Evolutionary conservation across 2,329 filamentous ascomycete species (phyloP).

Genomic region (Neofusicoccum laricinum): DNA sequence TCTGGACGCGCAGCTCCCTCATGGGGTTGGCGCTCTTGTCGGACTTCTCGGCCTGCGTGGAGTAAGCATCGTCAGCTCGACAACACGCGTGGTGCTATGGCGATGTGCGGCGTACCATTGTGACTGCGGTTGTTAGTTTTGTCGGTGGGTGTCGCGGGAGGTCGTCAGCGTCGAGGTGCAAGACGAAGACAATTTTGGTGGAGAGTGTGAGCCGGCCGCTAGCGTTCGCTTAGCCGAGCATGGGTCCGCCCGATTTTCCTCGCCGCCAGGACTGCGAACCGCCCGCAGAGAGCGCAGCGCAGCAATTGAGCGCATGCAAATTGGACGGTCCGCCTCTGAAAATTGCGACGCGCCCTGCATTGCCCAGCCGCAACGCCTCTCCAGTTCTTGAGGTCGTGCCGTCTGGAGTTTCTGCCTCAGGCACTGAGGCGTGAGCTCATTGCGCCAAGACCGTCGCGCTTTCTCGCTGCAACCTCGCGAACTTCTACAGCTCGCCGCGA

Average conservation of each 20-base stretch:
- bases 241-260: slow-evolving; percentile 8
- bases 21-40: slow-evolving; percentile 94
- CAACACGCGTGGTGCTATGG: not conserved
- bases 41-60: slow-evolving; percentile 42
- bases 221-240: slow-evolving; percentile 17
- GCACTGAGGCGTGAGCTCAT: not conserved
- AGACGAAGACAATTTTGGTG: slow-evolving; percentile 17
- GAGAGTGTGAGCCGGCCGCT: slow-evolving; percentile 17
- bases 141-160: slow-evolving; percentile 26
- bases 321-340: not conserved
- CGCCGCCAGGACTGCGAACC: not conserved
- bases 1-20: slow-evolving; percentile 99
- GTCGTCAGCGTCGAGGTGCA: slow-evolving; percentile 23
- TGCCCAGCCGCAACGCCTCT: not conserved
- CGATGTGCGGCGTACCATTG: slow-evolving; percentile 34
- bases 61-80: slow-evolving; percentile 24
- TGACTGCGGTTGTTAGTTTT: slow-evolving; percentile 36
- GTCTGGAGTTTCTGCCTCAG: not conserved
- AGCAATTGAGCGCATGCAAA: not conserved
- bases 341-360: not conserved
- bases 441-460: slow-evolving; percentile 13
- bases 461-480: slow-evolving; percentile 10
- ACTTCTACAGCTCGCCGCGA: slow-evolving; percentile 16
- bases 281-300: not conserved
- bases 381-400: not conserved